Evolutionary conservation across 768 basidiomycete genomes (phyloP), one percentile per base, ranked within the genome.

Genomic region (Artomyces pyxidatus): DNA sequence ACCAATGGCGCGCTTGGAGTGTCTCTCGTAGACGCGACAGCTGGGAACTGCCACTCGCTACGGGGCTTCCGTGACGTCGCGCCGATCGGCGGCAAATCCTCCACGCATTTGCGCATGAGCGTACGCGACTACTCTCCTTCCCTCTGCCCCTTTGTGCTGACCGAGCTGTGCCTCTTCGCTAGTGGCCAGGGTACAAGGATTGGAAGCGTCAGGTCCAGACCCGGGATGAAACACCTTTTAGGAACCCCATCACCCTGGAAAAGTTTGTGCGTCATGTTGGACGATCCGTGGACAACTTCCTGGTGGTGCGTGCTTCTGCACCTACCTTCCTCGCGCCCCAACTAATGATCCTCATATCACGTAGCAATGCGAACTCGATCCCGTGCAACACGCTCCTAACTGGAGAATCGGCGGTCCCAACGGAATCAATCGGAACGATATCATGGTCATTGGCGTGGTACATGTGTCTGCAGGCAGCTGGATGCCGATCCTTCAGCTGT

Each of bases 201-300:
- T 56, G 53, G 53, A 51, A 56, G 25, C 55, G 55, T 16, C 55
- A 56, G 45, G 50, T 56, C 39, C 55, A 56, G 47, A 56, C 53
- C 10, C 40, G 53, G 43, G 55, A 56, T 10, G 55, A 56, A 28
- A 56, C 55, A 0, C 45, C 53, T 6, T 42, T 40, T 16, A 48
- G 53, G 6, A 54, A 48, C 40, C 53, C 53, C 2, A 56, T 56
- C 12, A 56, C 53, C 9, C 27, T 56, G 4, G 49, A 54, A 21
- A 50, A 47, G 35, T 49, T 56, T 16, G 49, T 54, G 9, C 46
- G 53, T 23, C 55, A 56, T 37, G 43, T 56, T 6, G 55, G 55
- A 6, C 55, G 55, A n/a, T 51, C 55, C 6, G 27, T 56, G 11
- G 55, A 56, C 35, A 38, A 48, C 41, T 56, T 54, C 47, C 47